These are phyloP conservation scores for Celoporthe dispersa DNA, from an alignment of 2,329 filamentous ascomycete genomes.

Conservation along the genomic window DNA sequence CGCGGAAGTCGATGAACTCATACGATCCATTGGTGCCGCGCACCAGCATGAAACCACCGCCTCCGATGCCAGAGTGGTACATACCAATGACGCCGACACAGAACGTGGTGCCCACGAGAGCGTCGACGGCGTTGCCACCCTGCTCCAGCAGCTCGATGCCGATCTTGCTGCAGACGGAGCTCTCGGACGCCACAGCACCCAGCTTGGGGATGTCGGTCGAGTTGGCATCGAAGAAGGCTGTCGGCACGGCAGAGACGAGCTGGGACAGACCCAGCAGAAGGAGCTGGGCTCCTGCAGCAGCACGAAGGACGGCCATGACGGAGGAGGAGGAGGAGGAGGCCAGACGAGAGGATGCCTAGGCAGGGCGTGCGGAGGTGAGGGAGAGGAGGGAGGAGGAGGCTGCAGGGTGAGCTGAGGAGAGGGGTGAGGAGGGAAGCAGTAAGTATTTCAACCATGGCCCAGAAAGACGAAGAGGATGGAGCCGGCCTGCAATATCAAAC, in stretches of 20 bases:
- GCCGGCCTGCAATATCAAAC: background rate
- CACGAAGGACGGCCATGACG: constrained; percentile 22
- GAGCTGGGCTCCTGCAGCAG: constrained; percentile 18
- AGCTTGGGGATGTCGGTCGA: constrained; percentile 34
- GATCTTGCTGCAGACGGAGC: constrained; percentile 61
- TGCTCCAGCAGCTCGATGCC: constrained; percentile 59
- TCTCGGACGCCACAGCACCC: constrained; percentile 67
- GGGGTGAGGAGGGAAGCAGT: background rate
- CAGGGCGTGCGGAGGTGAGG: background rate
- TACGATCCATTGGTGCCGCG: constrained; percentile 67
- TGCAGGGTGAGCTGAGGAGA: background rate
- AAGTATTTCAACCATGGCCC: background rate
- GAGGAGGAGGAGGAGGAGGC: background rate
- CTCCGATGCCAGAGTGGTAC: constrained; percentile 74
- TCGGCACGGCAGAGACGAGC: constrained; percentile 38
- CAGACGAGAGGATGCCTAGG: background rate
- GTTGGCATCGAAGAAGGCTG: constrained; percentile 22
- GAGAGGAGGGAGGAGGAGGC: background rate
- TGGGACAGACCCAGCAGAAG: constrained; percentile 36
- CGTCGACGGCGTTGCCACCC: constrained; percentile 71
- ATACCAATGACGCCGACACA: constrained; percentile 68
- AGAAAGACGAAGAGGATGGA: no score
- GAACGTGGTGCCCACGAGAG: constrained; percentile 65
- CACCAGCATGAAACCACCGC: constrained; percentile 81
- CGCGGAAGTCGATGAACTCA: constrained; percentile 84